Conservation (phyloP, 208 protist species). For the Acanthamoeba royreba region DNA sequence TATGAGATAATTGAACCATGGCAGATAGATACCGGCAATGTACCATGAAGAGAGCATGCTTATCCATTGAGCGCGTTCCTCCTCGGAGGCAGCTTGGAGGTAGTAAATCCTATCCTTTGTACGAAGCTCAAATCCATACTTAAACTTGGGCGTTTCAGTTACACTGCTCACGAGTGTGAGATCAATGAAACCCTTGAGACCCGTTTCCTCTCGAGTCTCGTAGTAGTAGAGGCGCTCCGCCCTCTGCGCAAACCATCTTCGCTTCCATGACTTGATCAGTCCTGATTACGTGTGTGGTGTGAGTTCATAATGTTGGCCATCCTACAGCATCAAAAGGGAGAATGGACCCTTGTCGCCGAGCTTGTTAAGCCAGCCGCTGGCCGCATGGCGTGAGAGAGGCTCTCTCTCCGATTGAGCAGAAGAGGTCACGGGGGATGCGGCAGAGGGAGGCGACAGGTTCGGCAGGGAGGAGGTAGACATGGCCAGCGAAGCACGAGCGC, state of each 20-base stretch:
- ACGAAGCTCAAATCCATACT: neutral
- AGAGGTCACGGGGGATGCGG: neutral
- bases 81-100: neutral
- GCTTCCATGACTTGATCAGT: slow-evolving; percentile 17
- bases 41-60: neutral
- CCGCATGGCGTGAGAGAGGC: neutral
- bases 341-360: neutral
- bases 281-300: no score
- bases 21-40: neutral
- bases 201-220: neutral
- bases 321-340: neutral
- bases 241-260: neutral
- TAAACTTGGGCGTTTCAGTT: neutral
- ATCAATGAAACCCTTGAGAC: neutral
- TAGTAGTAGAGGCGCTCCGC: neutral
- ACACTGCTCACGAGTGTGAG: neutral
- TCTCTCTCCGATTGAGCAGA: neutral
- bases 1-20: no score
- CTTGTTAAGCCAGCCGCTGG: slow-evolving; percentile 18
- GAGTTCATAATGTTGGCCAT: no score
- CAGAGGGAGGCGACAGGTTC: neutral
- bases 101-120: neutral
- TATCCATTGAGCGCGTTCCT: neutral
- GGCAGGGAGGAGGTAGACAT: neutral
- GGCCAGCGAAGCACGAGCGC: neutral